Conservation (phyloP, 1,284 basidiomycete genomes). For the Ceratobasidium sp. region DNA sequence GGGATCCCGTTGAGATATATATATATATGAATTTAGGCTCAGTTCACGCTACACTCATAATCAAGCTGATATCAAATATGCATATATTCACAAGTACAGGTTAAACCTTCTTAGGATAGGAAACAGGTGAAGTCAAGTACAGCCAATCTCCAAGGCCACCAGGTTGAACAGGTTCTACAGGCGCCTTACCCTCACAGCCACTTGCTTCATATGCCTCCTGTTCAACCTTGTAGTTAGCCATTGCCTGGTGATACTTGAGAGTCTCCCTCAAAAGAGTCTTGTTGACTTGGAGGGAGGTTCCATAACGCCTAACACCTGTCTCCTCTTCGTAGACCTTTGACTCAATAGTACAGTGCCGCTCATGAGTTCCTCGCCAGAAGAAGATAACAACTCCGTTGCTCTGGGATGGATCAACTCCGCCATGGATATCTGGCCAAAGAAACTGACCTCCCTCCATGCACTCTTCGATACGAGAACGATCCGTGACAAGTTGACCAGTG, state of each 20-base stretch:
- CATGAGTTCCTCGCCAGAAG: slow-evolving; percentile 5
- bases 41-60: too few species aligned
- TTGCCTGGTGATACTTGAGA: neutral
- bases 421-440: neutral
- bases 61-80: too few species aligned
- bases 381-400: neutral
- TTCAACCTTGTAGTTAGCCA: neutral
- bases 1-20: too few species aligned
- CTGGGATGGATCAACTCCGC: neutral
- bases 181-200: neutral
- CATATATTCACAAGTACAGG: too few species aligned
- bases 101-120: too few species aligned
- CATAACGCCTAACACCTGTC: neutral
- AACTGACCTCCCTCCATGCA: slow-evolving; percentile 5
- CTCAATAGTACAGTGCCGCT: neutral
- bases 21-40: too few species aligned
- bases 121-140: too few species aligned
- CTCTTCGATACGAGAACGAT: neutral
- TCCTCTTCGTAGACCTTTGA: neutral
- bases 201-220: neutral
- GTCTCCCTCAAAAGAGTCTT: neutral
- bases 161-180: neutral
- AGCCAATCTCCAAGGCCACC: too few species aligned
- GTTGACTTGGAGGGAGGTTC: neutral
- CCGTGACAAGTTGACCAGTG: neutral